Conservation (phyloP, 2,329 filamentous ascomycete species). For the Lasiodiplodia sp. region DNA sequence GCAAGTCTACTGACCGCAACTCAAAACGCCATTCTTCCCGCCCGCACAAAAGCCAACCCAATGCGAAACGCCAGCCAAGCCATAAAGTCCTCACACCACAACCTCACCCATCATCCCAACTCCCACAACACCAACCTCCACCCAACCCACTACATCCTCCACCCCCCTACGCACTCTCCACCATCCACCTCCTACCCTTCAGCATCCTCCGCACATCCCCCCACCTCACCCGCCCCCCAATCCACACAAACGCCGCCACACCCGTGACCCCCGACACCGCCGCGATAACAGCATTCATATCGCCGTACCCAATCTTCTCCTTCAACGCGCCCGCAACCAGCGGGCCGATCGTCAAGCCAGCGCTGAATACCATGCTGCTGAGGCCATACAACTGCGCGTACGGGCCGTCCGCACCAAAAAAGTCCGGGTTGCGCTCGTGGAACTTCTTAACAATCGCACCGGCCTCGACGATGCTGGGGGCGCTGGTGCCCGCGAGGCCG, state of each 20-base stretch:
- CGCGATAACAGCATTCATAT: conserved; percentile 63
- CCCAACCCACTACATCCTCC: neutral
- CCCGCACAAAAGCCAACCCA: neutral
- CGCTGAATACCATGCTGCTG: conserved; percentile 67
- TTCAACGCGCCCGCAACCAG: conserved; percentile 62
- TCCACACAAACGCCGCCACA: conserved; percentile 47
- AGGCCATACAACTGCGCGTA: conserved; percentile 72
- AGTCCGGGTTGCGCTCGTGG: conserved; percentile 60
- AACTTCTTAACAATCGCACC: conserved; percentile 63
- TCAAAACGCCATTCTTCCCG: neutral
- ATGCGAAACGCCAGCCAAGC: neutral
- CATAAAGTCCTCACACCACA: neutral
- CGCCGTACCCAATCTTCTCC: conserved; percentile 62
- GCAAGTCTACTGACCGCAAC: neutral
- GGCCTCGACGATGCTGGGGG: conserved; percentile 65
- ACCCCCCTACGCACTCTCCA: neutral
- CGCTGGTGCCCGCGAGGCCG: conserved; percentile 61
- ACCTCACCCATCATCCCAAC: neutral
- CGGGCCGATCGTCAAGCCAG: conserved; percentile 67
- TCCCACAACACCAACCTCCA: neutral
- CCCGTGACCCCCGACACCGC: conserved; percentile 47
- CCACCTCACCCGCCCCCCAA: conserved; percentile 11
- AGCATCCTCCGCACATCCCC: neutral
- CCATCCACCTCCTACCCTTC: neutral
- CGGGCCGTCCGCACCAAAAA: conserved; percentile 64